phyloP scores from a whole-genome alignment of 1,139 yeast species.

The Suhomyces bokatorum region DNA sequence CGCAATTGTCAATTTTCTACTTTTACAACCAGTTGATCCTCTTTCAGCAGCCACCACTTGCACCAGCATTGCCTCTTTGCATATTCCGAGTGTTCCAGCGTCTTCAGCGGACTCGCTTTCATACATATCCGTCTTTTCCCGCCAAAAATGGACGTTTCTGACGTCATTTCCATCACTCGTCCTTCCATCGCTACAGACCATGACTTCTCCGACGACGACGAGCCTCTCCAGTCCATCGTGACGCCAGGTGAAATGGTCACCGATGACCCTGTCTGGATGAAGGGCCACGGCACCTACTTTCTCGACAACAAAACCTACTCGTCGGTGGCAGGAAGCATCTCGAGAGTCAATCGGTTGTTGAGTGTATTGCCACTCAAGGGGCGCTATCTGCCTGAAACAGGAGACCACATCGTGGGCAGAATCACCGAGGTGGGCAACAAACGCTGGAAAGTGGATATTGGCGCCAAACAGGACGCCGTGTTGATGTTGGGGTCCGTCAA shows the following conservation, averaged over 20 bases:
- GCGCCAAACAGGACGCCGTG: constrained; percentile 88
- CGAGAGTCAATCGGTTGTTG: constrained; percentile 80
- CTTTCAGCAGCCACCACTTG: too few relatives aligned
- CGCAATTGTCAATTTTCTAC: too few relatives aligned
- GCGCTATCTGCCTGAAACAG: constrained; percentile 88
- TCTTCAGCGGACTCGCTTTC: too few relatives aligned
- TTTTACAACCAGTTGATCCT: too few relatives aligned
- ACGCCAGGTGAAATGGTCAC: constrained; percentile 98
- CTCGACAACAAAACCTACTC: constrained; percentile 73
- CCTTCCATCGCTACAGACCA: constrained; percentile 27
- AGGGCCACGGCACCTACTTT: constrained; percentile 96
- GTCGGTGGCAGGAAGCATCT: constrained; percentile 88
- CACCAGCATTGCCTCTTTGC: too few relatives aligned
- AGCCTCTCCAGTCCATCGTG: constrained; percentile 43
- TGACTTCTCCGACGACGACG: constrained; percentile 36
- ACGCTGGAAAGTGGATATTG: constrained; percentile 97
- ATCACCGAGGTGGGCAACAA: constrained; percentile 92
- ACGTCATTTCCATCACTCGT: constrained; percentile 41
- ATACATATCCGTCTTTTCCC: too few relatives aligned
- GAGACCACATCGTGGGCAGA: constrained; percentile 93
- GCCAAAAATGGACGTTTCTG: constrained; percentile 13
- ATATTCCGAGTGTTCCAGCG: too few relatives aligned
- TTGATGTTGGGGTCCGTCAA: constrained; percentile 94
- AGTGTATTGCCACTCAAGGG: constrained; percentile 88
- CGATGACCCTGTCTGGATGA: constrained; percentile 96